Percentiles rank a stretch among this genome's conserved stretches.
Evolutionary conservation across 352 stramenopile species (phyloP).

Genomic region (Phytophthora litchii): DNA sequence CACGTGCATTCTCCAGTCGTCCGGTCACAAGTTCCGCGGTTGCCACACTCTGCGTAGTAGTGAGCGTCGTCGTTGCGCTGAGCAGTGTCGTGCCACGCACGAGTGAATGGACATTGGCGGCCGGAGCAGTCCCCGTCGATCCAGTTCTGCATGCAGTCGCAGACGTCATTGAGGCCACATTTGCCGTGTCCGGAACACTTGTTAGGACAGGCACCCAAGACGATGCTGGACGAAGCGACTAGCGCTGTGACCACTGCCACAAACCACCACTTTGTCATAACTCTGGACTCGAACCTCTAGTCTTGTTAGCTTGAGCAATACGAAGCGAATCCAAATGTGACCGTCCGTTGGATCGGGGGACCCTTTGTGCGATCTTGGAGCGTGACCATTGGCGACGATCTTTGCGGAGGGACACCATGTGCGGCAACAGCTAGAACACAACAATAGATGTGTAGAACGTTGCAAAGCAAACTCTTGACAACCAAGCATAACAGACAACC

Average conservation of each 20-base stretch:
- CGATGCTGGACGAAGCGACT: conserved; percentile 29
- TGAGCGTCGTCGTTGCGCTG: conserved; percentile 58
- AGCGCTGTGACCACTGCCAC: conserved; percentile 51
- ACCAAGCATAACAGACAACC: not conserved
- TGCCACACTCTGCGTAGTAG: conserved; percentile 57
- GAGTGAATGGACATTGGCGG: conserved; percentile 49
- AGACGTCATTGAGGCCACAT: conserved; percentile 67
- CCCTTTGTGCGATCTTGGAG: conserved; percentile 22
- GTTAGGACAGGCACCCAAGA: conserved; percentile 57
- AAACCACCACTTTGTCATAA: conserved; percentile 36
- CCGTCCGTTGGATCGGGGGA: conserved; percentile 6
- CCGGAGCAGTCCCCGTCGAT: conserved; percentile 65
- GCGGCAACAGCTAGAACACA: too few relatives aligned
- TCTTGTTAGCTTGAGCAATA: conserved; percentile 7
- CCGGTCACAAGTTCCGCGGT: conserved; percentile 76
- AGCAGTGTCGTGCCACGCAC: conserved; percentile 64
- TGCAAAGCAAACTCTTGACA: not conserved
- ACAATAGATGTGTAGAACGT: too few relatives aligned
- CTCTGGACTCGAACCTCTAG: not conserved
- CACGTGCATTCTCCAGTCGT: conserved; percentile 79
- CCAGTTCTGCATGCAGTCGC: conserved; percentile 67
- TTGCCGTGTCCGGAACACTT: conserved; percentile 66
- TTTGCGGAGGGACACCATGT: conserved; percentile 3
- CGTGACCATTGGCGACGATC: conserved; percentile 27
- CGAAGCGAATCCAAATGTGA: conserved; percentile 29